These are phyloP conservation scores for Stachybotrys elegans DNA, from an alignment of 2,329 filamentous ascomycete genomes.

Conservation along the genomic window DNA sequence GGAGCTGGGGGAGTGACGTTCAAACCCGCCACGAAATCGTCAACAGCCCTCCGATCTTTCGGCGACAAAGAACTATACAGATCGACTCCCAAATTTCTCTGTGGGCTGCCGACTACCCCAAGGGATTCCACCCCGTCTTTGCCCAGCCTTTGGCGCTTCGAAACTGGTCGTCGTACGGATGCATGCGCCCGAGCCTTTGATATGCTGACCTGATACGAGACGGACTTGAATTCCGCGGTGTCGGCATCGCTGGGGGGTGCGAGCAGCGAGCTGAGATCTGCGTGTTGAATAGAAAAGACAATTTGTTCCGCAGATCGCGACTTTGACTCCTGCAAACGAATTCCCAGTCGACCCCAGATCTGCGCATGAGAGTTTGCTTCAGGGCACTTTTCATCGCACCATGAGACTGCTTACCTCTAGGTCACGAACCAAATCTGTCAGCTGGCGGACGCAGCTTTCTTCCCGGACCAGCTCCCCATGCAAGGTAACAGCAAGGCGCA, in stretches of 20 bases:
- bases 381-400: not conserved
- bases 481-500: slow-evolving; percentile 20
- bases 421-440: slow-evolving; percentile 14
- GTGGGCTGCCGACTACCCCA: too few species aligned
- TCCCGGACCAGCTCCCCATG: slow-evolving; percentile 13
- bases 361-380: slow-evolving; percentile 8
- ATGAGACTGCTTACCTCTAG: slow-evolving; percentile 20
- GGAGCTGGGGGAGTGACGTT: slow-evolving; percentile 8
- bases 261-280: slow-evolving; percentile 24
- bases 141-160: not conserved
- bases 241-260: slow-evolving; percentile 18
- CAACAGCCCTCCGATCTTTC: slow-evolving; percentile 21
- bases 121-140: not conserved
- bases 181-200: too few species aligned
- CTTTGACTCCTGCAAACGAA: slow-evolving; percentile 18
- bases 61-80: slow-evolving; percentile 11
- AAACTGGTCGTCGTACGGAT: not conserved
- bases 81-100: not conserved
- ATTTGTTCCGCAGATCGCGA: slow-evolving; percentile 11
- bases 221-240: slow-evolving; percentile 19
- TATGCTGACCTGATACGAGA: slow-evolving; percentile 20
- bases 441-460: slow-evolving; percentile 3
- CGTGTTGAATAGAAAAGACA: slow-evolving; percentile 31
- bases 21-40: slow-evolving; percentile 20
- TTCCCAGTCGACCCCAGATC: slow-evolving; percentile 25